phyloP scores from a whole-genome alignment of 106 monocot genomes.

The Alisma plantagoaquatica region DNA sequence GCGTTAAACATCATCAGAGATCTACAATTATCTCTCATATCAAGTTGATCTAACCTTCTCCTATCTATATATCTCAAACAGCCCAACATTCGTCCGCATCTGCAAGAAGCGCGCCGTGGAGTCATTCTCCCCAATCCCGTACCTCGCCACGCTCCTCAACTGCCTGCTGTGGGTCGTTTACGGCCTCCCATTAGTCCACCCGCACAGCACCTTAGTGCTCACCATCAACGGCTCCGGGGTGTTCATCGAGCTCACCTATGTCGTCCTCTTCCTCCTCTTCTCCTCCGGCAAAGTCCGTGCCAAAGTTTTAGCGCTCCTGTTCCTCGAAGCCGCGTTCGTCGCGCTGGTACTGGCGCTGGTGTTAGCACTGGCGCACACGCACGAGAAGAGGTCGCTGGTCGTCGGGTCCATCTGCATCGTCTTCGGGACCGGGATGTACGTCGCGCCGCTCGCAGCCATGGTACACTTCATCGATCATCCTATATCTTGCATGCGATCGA shows the following conservation, averaged over 20 bases:
- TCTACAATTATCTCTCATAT: no score
- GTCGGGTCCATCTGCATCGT: slow-evolving; percentile 47
- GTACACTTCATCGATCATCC: slow-evolving; percentile 12
- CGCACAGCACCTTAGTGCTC: slow-evolving; percentile 34
- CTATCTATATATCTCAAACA: not conserved
- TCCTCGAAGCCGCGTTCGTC: slow-evolving; percentile 25
- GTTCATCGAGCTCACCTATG: slow-evolving; percentile 20
- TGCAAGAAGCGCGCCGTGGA: slow-evolving; percentile 29
- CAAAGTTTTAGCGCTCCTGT: slow-evolving; percentile 19
- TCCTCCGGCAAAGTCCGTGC: no score
- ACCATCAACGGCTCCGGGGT: slow-evolving; percentile 48
- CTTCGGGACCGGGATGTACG: slow-evolving; percentile 49
- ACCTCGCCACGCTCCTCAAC: slow-evolving; percentile 35
- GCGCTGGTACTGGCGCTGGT: slow-evolving; percentile 19
- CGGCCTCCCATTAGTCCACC: slow-evolving; percentile 29
- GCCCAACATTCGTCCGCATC: no score
- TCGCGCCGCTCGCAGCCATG: slow-evolving; percentile 41
- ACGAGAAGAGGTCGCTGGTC: slow-evolving; percentile 22
- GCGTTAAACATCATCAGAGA: no score
- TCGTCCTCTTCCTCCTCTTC: no score
- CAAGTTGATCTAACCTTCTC: not conserved
- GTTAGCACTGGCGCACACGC: slow-evolving; percentile 15
- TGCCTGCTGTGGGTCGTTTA: slow-evolving; percentile 53
- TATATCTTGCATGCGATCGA: no score
- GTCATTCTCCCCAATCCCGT: no score